phyloP scores from a whole-genome alignment of 208 protist genomes.

The Leishmania mexicana region DNA sequence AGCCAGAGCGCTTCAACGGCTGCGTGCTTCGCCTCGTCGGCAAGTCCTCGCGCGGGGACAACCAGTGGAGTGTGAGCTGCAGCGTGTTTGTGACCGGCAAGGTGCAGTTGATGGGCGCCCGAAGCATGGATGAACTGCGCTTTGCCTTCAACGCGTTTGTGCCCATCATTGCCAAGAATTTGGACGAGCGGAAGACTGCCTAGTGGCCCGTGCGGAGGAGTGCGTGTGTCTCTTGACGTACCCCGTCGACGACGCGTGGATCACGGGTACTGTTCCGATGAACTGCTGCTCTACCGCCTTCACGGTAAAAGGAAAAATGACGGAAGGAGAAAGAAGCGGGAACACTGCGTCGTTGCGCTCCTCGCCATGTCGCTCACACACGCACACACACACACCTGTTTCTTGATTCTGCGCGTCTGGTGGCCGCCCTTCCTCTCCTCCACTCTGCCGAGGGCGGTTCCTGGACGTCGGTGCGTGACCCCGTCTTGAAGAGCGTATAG shows the following conservation, averaged over 20 bases:
- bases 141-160: conserved; percentile 86
- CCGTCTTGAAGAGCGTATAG: neutral
- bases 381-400: neutral
- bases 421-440: neutral
- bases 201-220: neutral
- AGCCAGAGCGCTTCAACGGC: conserved; percentile 87
- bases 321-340: neutral
- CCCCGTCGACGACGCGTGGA: neutral
- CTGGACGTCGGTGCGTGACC: neutral
- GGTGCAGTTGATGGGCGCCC: conserved; percentile 76
- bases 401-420: neutral
- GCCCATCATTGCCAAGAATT: conserved; percentile 74
- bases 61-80: conserved; percentile 76
- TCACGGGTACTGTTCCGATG: neutral
- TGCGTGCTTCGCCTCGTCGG: conserved; percentile 72
- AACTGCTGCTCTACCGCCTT: neutral
- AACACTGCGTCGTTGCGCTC: neutral
- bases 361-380: neutral
- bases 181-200: conserved; percentile 8
- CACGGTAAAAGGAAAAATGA: neutral
- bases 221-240: neutral
- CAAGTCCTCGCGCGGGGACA: conserved; percentile 40
- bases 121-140: conserved; percentile 78
- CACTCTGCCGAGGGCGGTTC: neutral
- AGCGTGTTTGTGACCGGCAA: conserved; percentile 88